Base-by-base conservation (phyloP, 1,284 basidiomycete species). In the Nidula niveotomentosa region DNA sequence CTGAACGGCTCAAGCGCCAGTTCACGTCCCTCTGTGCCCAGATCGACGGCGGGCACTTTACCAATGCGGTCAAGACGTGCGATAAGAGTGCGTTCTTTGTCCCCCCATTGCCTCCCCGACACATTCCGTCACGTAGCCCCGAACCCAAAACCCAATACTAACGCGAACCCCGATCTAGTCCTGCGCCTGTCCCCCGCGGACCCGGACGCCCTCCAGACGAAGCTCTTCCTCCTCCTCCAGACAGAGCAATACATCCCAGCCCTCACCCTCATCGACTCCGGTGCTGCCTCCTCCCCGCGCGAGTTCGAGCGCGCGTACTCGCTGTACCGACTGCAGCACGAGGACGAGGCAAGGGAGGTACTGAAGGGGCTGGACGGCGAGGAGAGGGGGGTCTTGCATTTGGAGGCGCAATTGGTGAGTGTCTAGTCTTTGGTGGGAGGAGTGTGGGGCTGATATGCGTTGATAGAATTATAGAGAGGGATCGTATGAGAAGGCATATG, bases 51-150 rank as follows among this genome's bases (percentile, higher is more conserved):
- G 89, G 88, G 2, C 86, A 92, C 71, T 88, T 90, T 67, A 73
- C 76, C 54, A 93, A 90, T 67, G 91, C 91, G 34, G 80, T 93
- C 66, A 92, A 88, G 80, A 94, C 92, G 58, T 94, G 91, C 77
- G 89, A 92, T 73, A 93, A 92, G 76, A 90, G 93, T 91, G 64
- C 60, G 84, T 80, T 55, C 51, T n/a, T 18, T 46, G 10, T 18
- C 44, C 17, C 44, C 17, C 44, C 44, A 46, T 18, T 46, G 9
- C 17, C 17, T 9, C 17, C 44, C 37, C 37, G 8, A 8, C n/a
- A 39, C 33, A 36, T 59, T 62, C 48, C 55, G 52, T 54, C 58
- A 57, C 60, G 57, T 62, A n/a, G n/a, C n/a, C n/a, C n/a, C n/a
- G n/a, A n/a, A n/a, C n/a, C n/a, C n/a, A n/a, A n/a, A n/a, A n/a